phyloP scores from a whole-genome alignment of 1,284 basidiomycete genomes.

The Ceratobasidium sp. region DNA sequence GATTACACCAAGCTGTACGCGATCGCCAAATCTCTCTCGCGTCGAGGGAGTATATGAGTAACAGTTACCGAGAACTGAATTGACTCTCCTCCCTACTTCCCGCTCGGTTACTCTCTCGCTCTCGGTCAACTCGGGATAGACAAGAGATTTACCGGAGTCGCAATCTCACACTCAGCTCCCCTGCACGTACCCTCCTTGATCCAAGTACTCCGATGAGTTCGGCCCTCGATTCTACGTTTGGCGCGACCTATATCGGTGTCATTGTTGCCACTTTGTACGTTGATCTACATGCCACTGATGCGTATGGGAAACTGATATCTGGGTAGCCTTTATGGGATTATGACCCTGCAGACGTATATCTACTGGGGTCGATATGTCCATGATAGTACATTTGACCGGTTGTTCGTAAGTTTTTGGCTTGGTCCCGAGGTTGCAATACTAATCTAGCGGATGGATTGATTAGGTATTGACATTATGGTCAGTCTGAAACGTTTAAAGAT shows the following conservation, averaged over 20 bases:
- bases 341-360: conserved; percentile 33
- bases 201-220: neutral
- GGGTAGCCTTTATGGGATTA: conserved; percentile 24
- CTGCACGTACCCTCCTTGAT: neutral
- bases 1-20: too few relatives aligned
- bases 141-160: too few relatives aligned
- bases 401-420: conserved; percentile 4
- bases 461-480: conserved; percentile 27
- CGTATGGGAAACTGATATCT: neutral
- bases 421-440: neutral
- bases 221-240: conserved; percentile 16
- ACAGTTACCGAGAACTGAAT: too few relatives aligned
- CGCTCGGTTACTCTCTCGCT: too few relatives aligned
- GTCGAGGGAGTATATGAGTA: too few relatives aligned
- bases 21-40: too few relatives aligned
- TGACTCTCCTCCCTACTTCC: too few relatives aligned
- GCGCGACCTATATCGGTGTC: conserved; percentile 32
- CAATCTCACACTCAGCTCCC: too few relatives aligned
- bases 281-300: neutral
- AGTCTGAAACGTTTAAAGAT: neutral
- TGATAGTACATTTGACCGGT: conserved; percentile 10
- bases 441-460: neutral
- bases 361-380: conserved; percentile 30
- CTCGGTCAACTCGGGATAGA: too few relatives aligned
- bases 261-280: conserved; percentile 32